These are phyloP conservation scores for Eimeria praecox DNA, from an alignment of 169 alveolate genomes.

Conservation along the genomic window DNA sequence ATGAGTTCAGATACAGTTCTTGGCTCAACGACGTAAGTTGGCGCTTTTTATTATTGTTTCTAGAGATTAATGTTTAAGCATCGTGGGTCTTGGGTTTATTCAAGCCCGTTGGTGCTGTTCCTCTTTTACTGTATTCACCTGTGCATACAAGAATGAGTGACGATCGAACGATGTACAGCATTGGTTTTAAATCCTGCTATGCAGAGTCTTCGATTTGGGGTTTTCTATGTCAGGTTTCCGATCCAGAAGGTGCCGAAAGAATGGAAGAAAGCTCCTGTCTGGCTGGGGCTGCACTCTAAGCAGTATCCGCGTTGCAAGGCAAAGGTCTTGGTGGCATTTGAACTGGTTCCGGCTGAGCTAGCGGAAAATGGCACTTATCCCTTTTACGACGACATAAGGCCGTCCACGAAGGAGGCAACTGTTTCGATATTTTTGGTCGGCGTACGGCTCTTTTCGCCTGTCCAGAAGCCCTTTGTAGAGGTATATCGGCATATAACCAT, in stretches of 20 bases:
- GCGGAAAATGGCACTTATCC: constrained; percentile 88
- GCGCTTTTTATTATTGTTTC: background rate
- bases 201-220: background rate
- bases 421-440: constrained; percentile 92
- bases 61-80: too few relatives aligned
- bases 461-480: constrained; percentile 89
- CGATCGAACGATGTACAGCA: too few relatives aligned
- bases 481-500: background rate
- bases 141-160: background rate
- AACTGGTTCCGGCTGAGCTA: constrained; percentile 88
- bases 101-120: too few relatives aligned
- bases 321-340: constrained; percentile 91
- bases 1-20: constrained; percentile 65
- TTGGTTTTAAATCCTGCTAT: background rate
- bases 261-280: constrained; percentile 93
- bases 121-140: too few relatives aligned
- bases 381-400: constrained; percentile 93
- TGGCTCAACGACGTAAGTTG: constrained; percentile 23
- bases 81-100: too few relatives aligned
- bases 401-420: constrained; percentile 89
- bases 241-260: constrained; percentile 92
- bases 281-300: constrained; percentile 91
- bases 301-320: constrained; percentile 90
- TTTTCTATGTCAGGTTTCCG: constrained; percentile 85
- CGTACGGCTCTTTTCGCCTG: constrained; percentile 89